A percentile compares a stretch with the other conserved stretches of the same genome.
phyloP scores from a whole-genome alignment of 2,329 filamentous ascomycete genomes.

The Alternaria sp. region DNA sequence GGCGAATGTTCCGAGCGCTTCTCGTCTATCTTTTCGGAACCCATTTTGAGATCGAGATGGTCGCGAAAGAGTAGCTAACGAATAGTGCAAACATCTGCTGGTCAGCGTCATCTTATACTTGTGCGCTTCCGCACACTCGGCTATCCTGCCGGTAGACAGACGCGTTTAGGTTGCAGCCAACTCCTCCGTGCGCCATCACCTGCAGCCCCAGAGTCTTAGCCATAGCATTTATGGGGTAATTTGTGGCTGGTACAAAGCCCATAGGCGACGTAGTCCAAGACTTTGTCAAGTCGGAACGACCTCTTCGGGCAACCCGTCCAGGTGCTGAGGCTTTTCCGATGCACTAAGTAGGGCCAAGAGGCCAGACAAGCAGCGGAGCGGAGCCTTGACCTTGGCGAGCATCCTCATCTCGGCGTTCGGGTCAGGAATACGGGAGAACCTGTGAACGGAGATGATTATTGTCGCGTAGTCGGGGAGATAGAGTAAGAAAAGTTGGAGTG shows the following conservation, averaged over 20 bases:
- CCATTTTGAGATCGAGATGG: slow-evolving; percentile 1
- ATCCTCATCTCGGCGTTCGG: slow-evolving; percentile 3
- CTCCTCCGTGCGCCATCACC: neutral
- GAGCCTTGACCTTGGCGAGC: slow-evolving; percentile 9
- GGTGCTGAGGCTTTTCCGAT: neutral
- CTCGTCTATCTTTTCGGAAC: slow-evolving; percentile 3
- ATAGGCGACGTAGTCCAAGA: slow-evolving; percentile 1
- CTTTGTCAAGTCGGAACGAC: neutral
- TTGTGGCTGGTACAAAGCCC: neutral
- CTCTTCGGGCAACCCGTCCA: neutral
- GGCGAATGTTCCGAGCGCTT: slow-evolving; percentile 13
- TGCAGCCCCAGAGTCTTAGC: slow-evolving; percentile 6
- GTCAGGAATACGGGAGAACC: neutral
- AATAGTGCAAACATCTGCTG: neutral
- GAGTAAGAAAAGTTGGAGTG: neutral
- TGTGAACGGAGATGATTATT: neutral
- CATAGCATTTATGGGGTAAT: neutral
- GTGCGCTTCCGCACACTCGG: neutral
- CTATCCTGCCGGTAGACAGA: neutral
- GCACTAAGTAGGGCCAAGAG: slow-evolving; percentile 10
- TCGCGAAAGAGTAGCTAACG: neutral
- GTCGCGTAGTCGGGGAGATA: neutral
- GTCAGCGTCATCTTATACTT: neutral
- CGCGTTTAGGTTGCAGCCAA: neutral
- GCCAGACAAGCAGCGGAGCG: slow-evolving; percentile 1